Conservation (phyloP, 2,329 filamentous ascomycete genomes). For the Exophiala viscosa region DNA sequence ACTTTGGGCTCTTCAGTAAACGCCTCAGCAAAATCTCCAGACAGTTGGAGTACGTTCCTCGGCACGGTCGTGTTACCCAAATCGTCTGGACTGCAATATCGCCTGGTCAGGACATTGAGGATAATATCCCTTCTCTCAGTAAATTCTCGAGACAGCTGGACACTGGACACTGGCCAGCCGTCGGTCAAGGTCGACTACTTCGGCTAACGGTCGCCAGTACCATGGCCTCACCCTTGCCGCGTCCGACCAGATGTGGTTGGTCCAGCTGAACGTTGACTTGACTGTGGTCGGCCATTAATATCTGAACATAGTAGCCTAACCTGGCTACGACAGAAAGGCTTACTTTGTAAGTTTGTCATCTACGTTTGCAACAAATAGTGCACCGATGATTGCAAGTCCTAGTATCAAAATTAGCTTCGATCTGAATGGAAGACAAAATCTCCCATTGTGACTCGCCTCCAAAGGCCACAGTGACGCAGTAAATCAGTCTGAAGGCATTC, state of each 20-base stretch:
- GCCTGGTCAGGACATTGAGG: too few species aligned
- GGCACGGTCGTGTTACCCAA: too few species aligned
- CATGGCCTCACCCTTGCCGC: background rate
- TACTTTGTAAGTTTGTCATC: constrained; percentile 8
- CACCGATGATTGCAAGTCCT: constrained; percentile 10
- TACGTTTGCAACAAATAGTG: constrained; percentile 8
- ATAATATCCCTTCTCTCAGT: too few species aligned
- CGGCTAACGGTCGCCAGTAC: background rate
- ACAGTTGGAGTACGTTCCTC: too few species aligned
- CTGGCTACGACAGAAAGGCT: background rate
- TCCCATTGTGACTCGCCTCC: constrained; percentile 18
- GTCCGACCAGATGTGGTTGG: background rate
- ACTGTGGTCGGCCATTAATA: background rate
- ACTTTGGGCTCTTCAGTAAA: too few species aligned
- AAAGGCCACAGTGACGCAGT: constrained; percentile 12
- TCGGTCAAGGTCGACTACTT: too few species aligned
- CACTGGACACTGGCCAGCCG: too few species aligned
- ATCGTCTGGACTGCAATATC: too few species aligned
- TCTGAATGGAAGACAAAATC: too few species aligned
- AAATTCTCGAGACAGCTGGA: too few species aligned
- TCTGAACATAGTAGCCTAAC: background rate
- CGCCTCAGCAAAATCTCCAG: too few species aligned
- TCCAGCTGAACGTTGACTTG: background rate
- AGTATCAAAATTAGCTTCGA: constrained; percentile 1
- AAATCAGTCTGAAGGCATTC: constrained; percentile 8